These are phyloP conservation scores for Trypanosomatidae sp. DNA, from an alignment of 208 protist genomes.

Conservation along the genomic window DNA sequence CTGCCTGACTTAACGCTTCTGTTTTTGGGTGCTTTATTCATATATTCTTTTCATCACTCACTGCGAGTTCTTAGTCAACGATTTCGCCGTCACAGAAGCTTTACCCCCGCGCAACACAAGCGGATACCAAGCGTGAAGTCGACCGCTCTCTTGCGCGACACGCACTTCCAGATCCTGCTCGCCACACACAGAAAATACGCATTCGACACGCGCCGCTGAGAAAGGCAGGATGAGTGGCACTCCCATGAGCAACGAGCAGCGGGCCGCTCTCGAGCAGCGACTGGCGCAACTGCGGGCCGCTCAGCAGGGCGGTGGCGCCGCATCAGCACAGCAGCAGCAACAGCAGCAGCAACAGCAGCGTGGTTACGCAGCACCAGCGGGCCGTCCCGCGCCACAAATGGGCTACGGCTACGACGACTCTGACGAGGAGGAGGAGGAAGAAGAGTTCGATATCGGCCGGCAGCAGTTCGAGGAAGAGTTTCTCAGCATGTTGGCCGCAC, in stretches of 20 bases:
- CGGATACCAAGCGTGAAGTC: no score
- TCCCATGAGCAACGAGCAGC: slow-evolving; percentile 55
- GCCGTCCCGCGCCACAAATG: slow-evolving; percentile 6
- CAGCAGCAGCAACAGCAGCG: neutral
- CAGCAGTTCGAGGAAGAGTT: slow-evolving; percentile 36
- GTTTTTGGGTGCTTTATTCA: no score
- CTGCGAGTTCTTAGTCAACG: no score
- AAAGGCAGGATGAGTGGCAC: slow-evolving; percentile 17
- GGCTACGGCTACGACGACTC: slow-evolving; percentile 27
- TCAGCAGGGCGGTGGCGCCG: neutral
- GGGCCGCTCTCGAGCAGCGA: slow-evolving; percentile 45
- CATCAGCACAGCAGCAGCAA: neutral
- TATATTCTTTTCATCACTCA: no score
- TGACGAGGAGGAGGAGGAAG: slow-evolving; percentile 31
- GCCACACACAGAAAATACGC: no score
- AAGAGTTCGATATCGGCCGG: slow-evolving; percentile 14
- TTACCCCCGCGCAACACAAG: no score
- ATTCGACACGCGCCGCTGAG: neutral
- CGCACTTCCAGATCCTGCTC: no score
- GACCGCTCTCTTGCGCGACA: no score
- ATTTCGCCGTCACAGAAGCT: no score
- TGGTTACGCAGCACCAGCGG: neutral
- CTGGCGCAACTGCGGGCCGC: slow-evolving; percentile 39
- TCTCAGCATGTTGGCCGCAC: slow-evolving; percentile 7
- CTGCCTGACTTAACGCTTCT: no score